Percentiles rank a stretch among this genome's conserved stretches.
These are phyloP conservation scores for Clavispora phyllophila DNA, from an alignment of 805 yeast species.

Conservation along the genomic window DNA sequence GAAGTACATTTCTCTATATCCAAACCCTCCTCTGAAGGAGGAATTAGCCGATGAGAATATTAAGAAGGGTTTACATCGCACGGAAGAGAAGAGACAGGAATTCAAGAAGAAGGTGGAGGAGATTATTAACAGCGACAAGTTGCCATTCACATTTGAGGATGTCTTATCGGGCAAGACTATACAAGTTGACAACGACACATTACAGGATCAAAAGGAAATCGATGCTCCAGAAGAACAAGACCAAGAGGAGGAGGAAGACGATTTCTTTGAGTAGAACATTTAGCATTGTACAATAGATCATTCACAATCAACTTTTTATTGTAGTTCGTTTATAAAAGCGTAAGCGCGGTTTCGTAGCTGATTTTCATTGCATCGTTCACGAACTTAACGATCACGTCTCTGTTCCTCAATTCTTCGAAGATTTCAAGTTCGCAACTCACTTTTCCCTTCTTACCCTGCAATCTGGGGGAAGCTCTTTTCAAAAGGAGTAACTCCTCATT, in stretches of 20 bases:
- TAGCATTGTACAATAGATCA: constrained; percentile 2
- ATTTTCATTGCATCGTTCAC: constrained; percentile 68
- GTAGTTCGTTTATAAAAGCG: neutral
- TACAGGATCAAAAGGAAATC: constrained; percentile 24
- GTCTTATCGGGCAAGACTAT: constrained; percentile 37
- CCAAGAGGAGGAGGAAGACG: constrained; percentile 19
- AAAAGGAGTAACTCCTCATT: constrained; percentile 55
- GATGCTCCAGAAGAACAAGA: constrained; percentile 40
- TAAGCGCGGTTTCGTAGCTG: constrained; percentile 28
- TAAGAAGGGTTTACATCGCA: constrained; percentile 35
- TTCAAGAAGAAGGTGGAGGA: constrained; percentile 47
- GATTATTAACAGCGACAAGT: constrained; percentile 46
- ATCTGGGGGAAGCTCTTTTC: constrained; percentile 69
- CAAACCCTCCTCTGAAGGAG: constrained; percentile 29
- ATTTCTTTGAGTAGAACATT: constrained; percentile 22
- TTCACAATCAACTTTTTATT: neutral
- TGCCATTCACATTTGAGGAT: constrained; percentile 50
- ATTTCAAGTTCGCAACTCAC: constrained; percentile 44
- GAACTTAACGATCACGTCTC: constrained; percentile 41
- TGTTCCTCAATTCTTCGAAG: constrained; percentile 45
- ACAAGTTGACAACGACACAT: constrained; percentile 16
- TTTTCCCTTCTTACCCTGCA: constrained; percentile 32
- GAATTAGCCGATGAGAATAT: constrained; percentile 31
- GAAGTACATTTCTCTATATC: constrained; percentile 77
- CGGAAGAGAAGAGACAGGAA: constrained; percentile 40